phyloP scores from a whole-genome alignment of 148 eudicot species.

The Limonium bicolor region DNA sequence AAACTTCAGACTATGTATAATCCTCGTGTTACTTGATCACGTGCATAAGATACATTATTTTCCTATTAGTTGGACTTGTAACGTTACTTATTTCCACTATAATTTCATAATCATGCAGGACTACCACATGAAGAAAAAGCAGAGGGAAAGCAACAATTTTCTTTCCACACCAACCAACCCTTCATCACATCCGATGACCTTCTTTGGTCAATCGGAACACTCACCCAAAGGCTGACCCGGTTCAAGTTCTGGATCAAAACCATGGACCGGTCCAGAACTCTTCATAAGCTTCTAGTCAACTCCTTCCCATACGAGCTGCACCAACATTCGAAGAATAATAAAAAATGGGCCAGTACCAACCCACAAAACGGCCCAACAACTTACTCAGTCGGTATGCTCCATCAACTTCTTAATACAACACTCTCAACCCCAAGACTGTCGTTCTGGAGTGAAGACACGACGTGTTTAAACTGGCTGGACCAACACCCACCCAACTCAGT shows the following conservation, averaged over 20 bases:
- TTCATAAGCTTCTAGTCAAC: slow-evolving; percentile 26
- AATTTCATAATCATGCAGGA: no score
- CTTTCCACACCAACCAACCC: slow-evolving; percentile 8
- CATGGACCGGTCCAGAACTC: slow-evolving; percentile 16
- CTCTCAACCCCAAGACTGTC: slow-evolving; percentile 8
- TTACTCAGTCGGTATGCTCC: slow-evolving; percentile 26
- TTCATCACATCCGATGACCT: slow-evolving; percentile 11
- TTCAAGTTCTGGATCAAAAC: slow-evolving; percentile 28
- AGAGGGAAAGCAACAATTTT: slow-evolving; percentile 15
- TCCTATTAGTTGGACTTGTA: no score
- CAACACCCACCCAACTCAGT: slow-evolving; percentile 38
- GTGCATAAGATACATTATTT: no score
- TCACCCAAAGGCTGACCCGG: slow-evolving; percentile 13
- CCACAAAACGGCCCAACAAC: slow-evolving; percentile 7
- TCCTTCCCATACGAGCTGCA: slow-evolving; percentile 23
- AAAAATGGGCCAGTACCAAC: neutral
- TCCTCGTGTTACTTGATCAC: no score
- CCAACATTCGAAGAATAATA: neutral
- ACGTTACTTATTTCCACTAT: no score
- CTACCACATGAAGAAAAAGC: slow-evolving; percentile 20
- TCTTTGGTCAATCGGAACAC: slow-evolving; percentile 29
- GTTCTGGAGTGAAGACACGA: slow-evolving; percentile 48
- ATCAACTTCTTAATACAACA: neutral
- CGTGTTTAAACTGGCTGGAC: slow-evolving; percentile 52
- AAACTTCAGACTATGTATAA: no score